Conservation (phyloP, 352 stramenopile species). For the Phytophthora lateralis region DNA sequence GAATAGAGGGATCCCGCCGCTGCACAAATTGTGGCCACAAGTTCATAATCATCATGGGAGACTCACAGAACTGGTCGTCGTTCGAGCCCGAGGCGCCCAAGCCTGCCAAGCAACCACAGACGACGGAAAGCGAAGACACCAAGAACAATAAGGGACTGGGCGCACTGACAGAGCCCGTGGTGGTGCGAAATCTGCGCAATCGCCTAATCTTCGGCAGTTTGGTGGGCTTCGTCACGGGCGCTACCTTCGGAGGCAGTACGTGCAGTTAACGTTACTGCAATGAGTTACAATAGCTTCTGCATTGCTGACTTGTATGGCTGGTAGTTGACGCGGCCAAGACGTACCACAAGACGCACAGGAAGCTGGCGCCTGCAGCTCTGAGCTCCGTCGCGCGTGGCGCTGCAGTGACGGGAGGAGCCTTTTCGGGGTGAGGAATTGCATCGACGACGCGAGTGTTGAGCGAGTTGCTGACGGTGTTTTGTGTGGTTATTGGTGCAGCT, state of each 20-base stretch:
- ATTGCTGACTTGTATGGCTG: constrained; percentile 1
- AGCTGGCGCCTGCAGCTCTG: constrained; percentile 49
- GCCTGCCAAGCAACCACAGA: constrained; percentile 18
- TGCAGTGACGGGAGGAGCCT: constrained; percentile 60
- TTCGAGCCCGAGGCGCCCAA: constrained; percentile 63
- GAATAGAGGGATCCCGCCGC: background rate
- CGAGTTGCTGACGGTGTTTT: constrained; percentile 3
- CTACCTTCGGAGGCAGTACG: constrained; percentile 77
- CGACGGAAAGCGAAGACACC: background rate
- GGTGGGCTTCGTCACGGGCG: constrained; percentile 79
- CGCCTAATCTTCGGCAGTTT: constrained; percentile 78
- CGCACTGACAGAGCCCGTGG: constrained; percentile 36
- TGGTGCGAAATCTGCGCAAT: constrained; percentile 65
- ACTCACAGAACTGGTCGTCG: constrained; percentile 84
- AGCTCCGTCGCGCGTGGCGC: constrained; percentile 54
- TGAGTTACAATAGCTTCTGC: too few relatives aligned
- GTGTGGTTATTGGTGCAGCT: constrained; percentile 36
- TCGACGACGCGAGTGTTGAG: too few relatives aligned
- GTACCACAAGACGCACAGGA: constrained; percentile 65
- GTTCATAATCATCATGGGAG: constrained; percentile 45
- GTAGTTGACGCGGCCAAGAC: constrained; percentile 67
- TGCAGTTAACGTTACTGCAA: constrained; percentile 2
- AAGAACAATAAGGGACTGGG: constrained; percentile 11
- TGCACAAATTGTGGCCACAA: constrained; percentile 13
- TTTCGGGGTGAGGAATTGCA: constrained; percentile 49